Base-by-base conservation (phyloP, 2,329 filamentous ascomycete species). In the Pestalotiopsis sp. region DNA sequence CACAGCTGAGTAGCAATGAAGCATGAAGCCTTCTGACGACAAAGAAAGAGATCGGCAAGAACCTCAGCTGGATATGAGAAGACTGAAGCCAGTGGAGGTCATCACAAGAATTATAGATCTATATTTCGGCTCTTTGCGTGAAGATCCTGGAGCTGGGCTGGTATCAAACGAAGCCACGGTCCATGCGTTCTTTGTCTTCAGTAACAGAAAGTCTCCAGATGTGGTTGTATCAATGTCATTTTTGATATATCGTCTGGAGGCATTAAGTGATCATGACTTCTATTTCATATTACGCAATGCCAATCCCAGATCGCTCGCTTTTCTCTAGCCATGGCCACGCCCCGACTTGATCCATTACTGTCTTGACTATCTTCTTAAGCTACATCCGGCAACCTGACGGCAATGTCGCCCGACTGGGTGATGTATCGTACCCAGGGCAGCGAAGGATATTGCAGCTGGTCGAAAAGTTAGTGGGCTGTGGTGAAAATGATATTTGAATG, bases 341-440 rank as follows among this genome's bases (percentile, higher is more conserved):
- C 49, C 23, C 49, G 14, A 36, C 4, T 57, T 57, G 14, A n/a
- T 38, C 49, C 12, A 56, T 36, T 56, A 7, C 60, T 40, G 1
- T 23, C 27, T 63, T n/a, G 45, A 57, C 25, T 40, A 13, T 36
- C 49, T 63, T 11, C 66, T 75, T 69, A 94, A 82, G 92, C 91
- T 71, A 92, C 92, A 80, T 98, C 95, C n/a, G 95, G 95, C 81
- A 98, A 87, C 75, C 95, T 89, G 70, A 98, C 95, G 31, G 95
- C 94, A 79, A 98, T 98, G 79, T 98, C 95, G 73, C 95, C 95
- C 14, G 94, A 97, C 82, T 98, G 96, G 72, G 95, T 99, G 78
- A 99, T 99, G 83, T 99, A 99, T 77, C 96, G 90, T 31, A 99
- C 96, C 96, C 96, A 99, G 0, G 96, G 96, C 66, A 98, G 85